These are phyloP conservation scores for Besnoitia besnoiti DNA, from an alignment of 169 alveolate species.

Conservation along the genomic window DNA sequence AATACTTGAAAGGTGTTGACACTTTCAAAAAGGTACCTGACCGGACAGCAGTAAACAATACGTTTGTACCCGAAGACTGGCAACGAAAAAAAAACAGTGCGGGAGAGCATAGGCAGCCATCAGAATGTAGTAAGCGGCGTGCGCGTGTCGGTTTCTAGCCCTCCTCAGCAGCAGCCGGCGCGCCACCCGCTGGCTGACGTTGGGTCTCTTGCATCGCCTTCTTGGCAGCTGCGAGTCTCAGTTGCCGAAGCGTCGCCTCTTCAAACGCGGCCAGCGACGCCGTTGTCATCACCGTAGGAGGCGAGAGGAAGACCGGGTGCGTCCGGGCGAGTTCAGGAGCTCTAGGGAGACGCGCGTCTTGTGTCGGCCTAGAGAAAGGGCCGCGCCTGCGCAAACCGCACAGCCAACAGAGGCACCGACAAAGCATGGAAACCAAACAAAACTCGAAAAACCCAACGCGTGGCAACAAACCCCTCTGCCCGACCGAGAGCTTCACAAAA, in stretches of 20 bases:
- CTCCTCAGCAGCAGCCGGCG: not conserved
- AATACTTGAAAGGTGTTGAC: too few relatives aligned
- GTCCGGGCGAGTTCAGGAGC: not conserved
- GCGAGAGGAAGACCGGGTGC: not conserved
- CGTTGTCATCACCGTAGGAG: not conserved
- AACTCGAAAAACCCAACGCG: too few relatives aligned
- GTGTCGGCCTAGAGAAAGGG: too few relatives aligned
- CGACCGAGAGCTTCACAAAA: too few relatives aligned
- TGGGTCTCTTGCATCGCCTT: constrained; percentile 5
- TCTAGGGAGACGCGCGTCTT: too few relatives aligned
- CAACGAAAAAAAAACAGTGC: not conserved
- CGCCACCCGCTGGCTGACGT: not conserved
- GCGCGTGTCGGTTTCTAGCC: not conserved
- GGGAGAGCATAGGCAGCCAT: too few relatives aligned
- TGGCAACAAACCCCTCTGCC: too few relatives aligned
- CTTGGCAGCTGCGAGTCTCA: not conserved
- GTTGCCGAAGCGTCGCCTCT: constrained; percentile 26
- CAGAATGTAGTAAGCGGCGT: too few relatives aligned
- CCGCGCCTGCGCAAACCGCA: too few relatives aligned
- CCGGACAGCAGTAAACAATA: too few relatives aligned
- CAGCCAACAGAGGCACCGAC: too few relatives aligned
- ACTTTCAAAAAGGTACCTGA: not conserved
- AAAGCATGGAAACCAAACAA: too few relatives aligned
- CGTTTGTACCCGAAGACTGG: not conserved
- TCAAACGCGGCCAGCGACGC: constrained; percentile 27